Conservation (phyloP, 2,329 filamentous ascomycete genomes). For the Aspergillus oerlinghausenensis region DNA sequence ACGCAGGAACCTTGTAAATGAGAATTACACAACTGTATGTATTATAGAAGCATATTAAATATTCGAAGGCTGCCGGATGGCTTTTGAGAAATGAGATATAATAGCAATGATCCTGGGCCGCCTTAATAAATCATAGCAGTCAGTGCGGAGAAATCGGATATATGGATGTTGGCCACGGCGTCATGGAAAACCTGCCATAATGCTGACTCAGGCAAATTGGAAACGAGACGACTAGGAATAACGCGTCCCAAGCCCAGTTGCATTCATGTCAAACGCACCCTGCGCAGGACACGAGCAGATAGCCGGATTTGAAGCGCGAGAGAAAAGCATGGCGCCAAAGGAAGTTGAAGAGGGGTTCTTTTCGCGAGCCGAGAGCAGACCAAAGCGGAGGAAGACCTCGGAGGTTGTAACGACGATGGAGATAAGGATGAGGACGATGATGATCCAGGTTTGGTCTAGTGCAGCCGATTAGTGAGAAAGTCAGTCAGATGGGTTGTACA, state of each 20-base stretch:
- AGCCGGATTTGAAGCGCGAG: conserved; percentile 8
- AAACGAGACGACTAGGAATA: background rate
- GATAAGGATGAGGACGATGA: conserved; percentile 87
- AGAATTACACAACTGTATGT: background rate
- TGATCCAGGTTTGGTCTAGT: conserved; percentile 85
- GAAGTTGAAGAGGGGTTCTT: conserved; percentile 17
- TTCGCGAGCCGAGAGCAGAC: conserved; percentile 52
- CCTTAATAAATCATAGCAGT: background rate
- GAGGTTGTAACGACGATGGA: conserved; percentile 87
- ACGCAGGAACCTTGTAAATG: background rate
- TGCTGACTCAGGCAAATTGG: background rate
- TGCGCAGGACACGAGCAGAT: conserved; percentile 8
- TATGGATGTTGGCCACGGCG: background rate
- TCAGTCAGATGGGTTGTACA: background rate
- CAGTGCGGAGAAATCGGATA: background rate
- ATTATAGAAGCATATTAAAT: background rate
- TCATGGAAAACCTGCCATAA: background rate
- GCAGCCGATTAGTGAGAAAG: conserved; percentile 2
- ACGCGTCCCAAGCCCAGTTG: background rate
- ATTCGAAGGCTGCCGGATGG: background rate
- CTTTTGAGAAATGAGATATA: background rate
- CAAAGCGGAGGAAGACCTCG: conserved; percentile 84
- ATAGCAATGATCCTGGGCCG: background rate
- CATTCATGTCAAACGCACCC: background rate
- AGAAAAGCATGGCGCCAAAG: conserved; percentile 13